A percentile compares a stretch with the other conserved stretches of the same genome.
These are phyloP conservation scores for Lizonia empirigonia DNA, from an alignment of 2,329 filamentous ascomycete species.

Conservation along the genomic window DNA sequence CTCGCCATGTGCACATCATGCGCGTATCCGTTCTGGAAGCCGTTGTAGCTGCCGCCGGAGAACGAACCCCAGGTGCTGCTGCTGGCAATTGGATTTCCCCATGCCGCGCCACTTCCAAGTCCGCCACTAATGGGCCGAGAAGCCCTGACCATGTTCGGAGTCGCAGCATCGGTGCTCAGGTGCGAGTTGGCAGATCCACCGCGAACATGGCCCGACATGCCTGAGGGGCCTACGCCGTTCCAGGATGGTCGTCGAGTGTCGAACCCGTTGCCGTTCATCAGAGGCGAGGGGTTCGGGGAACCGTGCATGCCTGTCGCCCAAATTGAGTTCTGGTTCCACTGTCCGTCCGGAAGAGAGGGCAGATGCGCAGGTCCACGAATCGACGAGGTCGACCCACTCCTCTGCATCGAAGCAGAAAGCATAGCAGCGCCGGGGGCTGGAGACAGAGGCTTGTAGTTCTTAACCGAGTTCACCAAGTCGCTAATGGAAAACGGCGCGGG, in stretches of 20 bases:
- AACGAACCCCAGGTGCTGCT: conserved; percentile 33
- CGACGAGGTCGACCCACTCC: conserved; percentile 43
- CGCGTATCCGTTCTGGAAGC: conserved; percentile 23
- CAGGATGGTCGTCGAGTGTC: conserved; percentile 41
- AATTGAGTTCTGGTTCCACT: conserved; percentile 44
- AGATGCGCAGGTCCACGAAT: conserved; percentile 43
- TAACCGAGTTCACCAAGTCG: conserved; percentile 47
- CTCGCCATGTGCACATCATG: conserved; percentile 45
- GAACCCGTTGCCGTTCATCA: conserved; percentile 27
- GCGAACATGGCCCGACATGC: conserved; percentile 49
- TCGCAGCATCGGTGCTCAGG: conserved; percentile 40
- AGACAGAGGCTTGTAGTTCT: conserved; percentile 43
- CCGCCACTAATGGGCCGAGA: conserved; percentile 36
- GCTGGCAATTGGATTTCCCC: conserved; percentile 35
- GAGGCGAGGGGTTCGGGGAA: conserved; percentile 40
- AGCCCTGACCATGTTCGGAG: conserved; percentile 21
- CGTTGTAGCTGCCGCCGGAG: conserved; percentile 23
- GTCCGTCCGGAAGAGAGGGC: conserved; percentile 46
- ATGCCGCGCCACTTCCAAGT: conserved; percentile 40
- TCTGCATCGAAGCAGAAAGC: conserved; percentile 42
- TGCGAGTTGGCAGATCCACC: conserved; percentile 52
- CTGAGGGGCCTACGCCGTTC: conserved; percentile 37
- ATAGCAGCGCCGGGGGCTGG: conserved; percentile 33
- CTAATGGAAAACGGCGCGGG: conserved; percentile 38
- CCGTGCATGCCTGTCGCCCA: conserved; percentile 44